A percentile compares a stretch with the other conserved stretches of the same genome.
phyloP scores from a whole-genome alignment of 108 stramenopile genomes.

The Cyclotella choctawhatcheeana region DNA sequence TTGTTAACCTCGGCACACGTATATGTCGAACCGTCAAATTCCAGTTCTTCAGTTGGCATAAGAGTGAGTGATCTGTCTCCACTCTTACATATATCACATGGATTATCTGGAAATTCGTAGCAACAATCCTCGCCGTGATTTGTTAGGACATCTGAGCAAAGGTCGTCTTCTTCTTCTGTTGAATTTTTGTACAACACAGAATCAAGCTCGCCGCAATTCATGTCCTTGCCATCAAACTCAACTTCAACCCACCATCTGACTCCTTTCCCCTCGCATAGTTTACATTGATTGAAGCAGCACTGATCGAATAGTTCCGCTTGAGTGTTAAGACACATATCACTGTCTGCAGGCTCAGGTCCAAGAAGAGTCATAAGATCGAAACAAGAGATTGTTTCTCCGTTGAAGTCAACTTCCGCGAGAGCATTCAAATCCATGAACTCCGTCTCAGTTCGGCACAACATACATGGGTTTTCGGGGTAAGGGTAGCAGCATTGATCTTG shows the following conservation, averaged over 20 bases:
- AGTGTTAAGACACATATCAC: conserved; percentile 32
- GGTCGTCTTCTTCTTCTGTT: conserved; percentile 24
- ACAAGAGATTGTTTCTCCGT: conserved; percentile 43
- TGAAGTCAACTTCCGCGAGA: conserved; percentile 35
- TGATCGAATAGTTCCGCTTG: conserved; percentile 40
- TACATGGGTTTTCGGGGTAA: conserved; percentile 48
- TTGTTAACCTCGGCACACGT: conserved; percentile 53
- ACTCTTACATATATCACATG: conserved; percentile 42
- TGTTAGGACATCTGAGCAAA: conserved; percentile 36
- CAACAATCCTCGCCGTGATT: conserved; percentile 37
- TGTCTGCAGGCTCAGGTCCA: conserved; percentile 35
- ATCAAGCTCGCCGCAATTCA: conserved; percentile 50
- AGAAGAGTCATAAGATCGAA: conserved; percentile 40
- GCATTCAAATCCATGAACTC: conserved; percentile 48
- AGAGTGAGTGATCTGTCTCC: conserved; percentile 38
- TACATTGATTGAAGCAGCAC: conserved; percentile 51
- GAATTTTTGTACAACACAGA: conserved; percentile 33
- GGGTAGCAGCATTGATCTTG: conserved; percentile 42
- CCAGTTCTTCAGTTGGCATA: conserved; percentile 44
- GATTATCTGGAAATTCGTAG: conserved; percentile 42
- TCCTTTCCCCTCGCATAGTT: conserved; percentile 48
- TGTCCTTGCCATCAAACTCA: conserved; percentile 32
- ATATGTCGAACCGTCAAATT: conserved; percentile 37
- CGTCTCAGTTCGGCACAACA: conserved; percentile 51
- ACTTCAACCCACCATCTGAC: conserved; percentile 54